Evolutionary conservation across 441 rosid species (phyloP).

Genomic region (Populus hybrid): DNA sequence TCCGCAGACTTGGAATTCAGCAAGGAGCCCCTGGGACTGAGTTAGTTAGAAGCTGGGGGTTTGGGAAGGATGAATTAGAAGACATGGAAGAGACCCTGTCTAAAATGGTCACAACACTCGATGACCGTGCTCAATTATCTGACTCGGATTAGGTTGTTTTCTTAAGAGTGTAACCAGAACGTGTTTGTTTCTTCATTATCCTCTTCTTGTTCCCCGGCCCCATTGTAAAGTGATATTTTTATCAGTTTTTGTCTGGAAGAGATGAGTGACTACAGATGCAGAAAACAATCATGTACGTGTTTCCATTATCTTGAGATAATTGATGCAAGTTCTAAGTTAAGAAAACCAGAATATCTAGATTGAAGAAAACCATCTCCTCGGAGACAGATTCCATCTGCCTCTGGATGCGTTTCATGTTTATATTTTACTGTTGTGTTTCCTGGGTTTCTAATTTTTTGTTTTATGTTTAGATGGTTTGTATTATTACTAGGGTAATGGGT

Average conservation of each 20-base stretch:
- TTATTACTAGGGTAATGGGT: too few relatives aligned
- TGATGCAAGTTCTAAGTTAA: too few relatives aligned
- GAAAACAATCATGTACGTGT: too few relatives aligned
- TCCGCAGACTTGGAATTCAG: slow-evolving; percentile 53
- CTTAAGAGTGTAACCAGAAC: neutral
- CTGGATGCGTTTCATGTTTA: too few relatives aligned
- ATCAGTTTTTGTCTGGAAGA: neutral
- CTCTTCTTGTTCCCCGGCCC: neutral
- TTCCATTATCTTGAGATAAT: too few relatives aligned
- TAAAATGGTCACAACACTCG: slow-evolving; percentile 56
- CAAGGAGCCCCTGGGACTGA: slow-evolving; percentile 66
- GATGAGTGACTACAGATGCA: too few relatives aligned
- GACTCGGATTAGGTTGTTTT: slow-evolving; percentile 57
- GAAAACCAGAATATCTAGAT: too few relatives aligned
- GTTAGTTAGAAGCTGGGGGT: slow-evolving; percentile 76
- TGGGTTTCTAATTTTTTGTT: too few relatives aligned
- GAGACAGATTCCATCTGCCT: too few relatives aligned
- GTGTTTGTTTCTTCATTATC: neutral
- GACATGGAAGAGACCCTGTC: slow-evolving; percentile 65
- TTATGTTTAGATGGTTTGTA: too few relatives aligned
- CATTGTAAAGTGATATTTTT: neutral
- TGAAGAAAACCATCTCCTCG: too few relatives aligned
- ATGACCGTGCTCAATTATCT: slow-evolving; percentile 35
- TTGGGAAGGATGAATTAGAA: slow-evolving; percentile 69
- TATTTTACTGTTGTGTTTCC: too few relatives aligned